Evolutionary conservation across 108 stramenopile genomes (phyloP).

Genomic region (Skeletonema marinoi): DNA sequence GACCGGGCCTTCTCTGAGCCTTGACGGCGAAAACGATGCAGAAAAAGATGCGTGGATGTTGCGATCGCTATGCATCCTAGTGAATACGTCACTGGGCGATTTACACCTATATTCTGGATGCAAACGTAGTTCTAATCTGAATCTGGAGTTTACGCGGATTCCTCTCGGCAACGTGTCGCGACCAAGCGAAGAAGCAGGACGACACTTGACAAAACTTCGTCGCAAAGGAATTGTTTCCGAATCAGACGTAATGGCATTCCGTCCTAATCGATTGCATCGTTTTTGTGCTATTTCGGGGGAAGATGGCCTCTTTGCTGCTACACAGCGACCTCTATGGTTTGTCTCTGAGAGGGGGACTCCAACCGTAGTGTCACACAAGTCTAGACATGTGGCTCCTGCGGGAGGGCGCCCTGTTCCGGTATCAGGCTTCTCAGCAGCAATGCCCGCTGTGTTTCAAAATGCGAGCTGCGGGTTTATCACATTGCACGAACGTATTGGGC

Average conservation of each 20-base stretch:
- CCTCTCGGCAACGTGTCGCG: slow-evolving; percentile 57
- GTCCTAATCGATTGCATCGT: slow-evolving; percentile 62
- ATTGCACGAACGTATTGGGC: slow-evolving; percentile 85
- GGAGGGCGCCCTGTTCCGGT: slow-evolving; percentile 74
- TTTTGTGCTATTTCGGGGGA: slow-evolving; percentile 71
- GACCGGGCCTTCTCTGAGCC: slow-evolving; percentile 55
- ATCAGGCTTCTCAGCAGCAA: slow-evolving; percentile 69
- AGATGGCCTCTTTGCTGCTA: slow-evolving; percentile 80
- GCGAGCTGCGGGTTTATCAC: slow-evolving; percentile 67
- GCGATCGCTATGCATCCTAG: slow-evolving; percentile 63
- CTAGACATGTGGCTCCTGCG: slow-evolving; percentile 78
- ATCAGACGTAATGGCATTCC: slow-evolving; percentile 27
- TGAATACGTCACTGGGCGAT: slow-evolving; percentile 75
- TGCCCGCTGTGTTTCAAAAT: slow-evolving; percentile 44
- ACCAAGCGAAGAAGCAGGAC: slow-evolving; percentile 69
- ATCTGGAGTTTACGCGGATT: slow-evolving; percentile 54
- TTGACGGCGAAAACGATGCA: slow-evolving; percentile 4
- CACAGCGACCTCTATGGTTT: slow-evolving; percentile 76
- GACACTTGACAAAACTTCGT: slow-evolving; percentile 71
- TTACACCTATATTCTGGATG: slow-evolving; percentile 59
- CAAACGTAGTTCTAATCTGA: slow-evolving; percentile 11
- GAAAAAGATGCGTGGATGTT: slow-evolving; percentile 41
- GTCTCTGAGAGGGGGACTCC: slow-evolving; percentile 76
- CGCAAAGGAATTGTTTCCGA: slow-evolving; percentile 64
- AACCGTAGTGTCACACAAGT: slow-evolving; percentile 66